Percentiles rank a stretch among this genome's conserved stretches.
Conservation (phyloP, 768 basidiomycete genomes). For the Boletus tomentosulus region DNA sequence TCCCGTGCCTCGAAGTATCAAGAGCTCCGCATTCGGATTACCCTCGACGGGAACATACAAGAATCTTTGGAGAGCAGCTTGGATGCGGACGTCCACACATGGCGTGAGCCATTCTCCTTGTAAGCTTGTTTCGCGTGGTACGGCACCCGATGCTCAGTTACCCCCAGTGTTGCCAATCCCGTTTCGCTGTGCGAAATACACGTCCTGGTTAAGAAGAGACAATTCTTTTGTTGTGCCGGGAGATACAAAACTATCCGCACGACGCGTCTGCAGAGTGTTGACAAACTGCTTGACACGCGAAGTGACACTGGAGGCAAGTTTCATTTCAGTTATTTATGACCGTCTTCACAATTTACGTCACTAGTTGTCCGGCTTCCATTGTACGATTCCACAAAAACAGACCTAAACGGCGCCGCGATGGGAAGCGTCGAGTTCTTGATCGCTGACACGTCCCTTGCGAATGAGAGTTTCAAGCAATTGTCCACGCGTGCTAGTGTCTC, state of each 20-base stretch:
- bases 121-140: conserved; percentile 6
- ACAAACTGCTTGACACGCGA: conserved; percentile 26
- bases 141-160: conserved; percentile 8
- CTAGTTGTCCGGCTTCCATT: conserved; percentile 31
- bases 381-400: conserved; percentile 29
- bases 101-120: conserved; percentile 30
- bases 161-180: conserved; percentile 13
- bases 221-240: conserved; percentile 26
- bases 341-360: conserved; percentile 29
- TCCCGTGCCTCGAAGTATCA: conserved; percentile 20
- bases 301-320: conserved; percentile 24
- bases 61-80: conserved; percentile 27
- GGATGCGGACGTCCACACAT: conserved; percentile 23
- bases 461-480: conserved; percentile 10
- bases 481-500: conserved; percentile 20
- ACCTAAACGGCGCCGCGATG: conserved; percentile 23
- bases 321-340: conserved; percentile 30
- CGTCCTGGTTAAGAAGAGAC: conserved; percentile 24
- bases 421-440: conserved; percentile 28
- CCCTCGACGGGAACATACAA: conserved; percentile 27
- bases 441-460: conserved; percentile 12
- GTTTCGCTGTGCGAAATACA: conserved; percentile 28
- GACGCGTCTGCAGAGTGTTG: conserved; percentile 24
- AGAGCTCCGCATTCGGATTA: conserved; percentile 24
- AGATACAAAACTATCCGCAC: conserved; percentile 26